Percentiles rank a stretch among this genome's conserved stretches.
Evolutionary conservation across 306 rosid genomes (phyloP).

Genomic region (Trifolium repens): DNA sequence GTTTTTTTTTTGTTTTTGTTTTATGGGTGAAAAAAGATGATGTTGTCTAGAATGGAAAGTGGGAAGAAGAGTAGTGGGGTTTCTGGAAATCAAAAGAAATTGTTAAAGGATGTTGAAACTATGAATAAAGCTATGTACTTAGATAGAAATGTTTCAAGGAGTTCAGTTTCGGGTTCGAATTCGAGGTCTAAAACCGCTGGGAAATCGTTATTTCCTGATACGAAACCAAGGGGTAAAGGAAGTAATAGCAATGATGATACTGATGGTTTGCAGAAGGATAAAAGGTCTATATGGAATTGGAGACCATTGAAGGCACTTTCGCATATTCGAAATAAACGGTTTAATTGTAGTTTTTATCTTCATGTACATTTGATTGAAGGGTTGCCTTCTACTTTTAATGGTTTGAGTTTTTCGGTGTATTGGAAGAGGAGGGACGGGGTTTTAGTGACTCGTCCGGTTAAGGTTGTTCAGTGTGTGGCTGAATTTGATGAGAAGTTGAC

Average conservation of each 20-base stretch:
- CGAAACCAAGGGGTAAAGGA: conserved; percentile 53
- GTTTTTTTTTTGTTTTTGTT: neutral
- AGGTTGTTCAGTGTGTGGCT: conserved; percentile 59
- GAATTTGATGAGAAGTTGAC: conserved; percentile 79
- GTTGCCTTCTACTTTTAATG: conserved; percentile 60
- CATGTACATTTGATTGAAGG: conserved; percentile 78
- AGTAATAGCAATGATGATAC: conserved; percentile 40
- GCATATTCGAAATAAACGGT: conserved; percentile 68
- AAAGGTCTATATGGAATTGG: conserved; percentile 96
- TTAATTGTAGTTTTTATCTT: conserved; percentile 86
- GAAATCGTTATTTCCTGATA: conserved; percentile 50
- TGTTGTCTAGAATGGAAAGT: conserved; percentile 71
- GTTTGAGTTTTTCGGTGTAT: conserved; percentile 66
- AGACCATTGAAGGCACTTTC: conserved; percentile 75
- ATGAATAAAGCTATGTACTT: conserved; percentile 67
- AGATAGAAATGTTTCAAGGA: conserved; percentile 56
- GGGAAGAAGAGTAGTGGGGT: conserved; percentile 64
- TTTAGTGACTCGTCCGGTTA: conserved; percentile 63
- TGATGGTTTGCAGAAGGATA: conserved; percentile 58
- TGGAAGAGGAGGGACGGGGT: conserved; percentile 87
- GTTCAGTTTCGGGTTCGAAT: conserved; percentile 43
- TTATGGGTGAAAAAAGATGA: conserved; percentile 43
- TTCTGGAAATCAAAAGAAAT: conserved; percentile 55
- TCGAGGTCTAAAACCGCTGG: conserved; percentile 48
- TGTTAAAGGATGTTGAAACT: conserved; percentile 79